Percentiles rank a stretch among this genome's conserved stretches.
phyloP scores from a whole-genome alignment of 352 stramenopile species.

The Phytophthora pinifolia region DNA sequence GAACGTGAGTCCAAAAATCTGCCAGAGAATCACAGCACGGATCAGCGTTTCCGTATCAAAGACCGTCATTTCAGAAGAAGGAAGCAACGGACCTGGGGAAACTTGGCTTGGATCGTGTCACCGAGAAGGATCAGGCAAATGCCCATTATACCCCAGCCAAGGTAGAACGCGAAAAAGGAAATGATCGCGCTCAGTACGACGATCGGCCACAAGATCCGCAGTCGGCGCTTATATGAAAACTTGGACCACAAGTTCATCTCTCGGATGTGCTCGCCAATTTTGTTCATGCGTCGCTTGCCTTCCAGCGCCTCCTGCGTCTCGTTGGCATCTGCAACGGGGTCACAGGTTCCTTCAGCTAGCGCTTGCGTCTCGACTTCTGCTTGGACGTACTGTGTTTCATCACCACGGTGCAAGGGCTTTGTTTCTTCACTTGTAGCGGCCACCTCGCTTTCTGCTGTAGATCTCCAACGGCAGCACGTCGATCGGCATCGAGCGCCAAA shows the following conservation, averaged over 20 bases:
- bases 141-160: slow-evolving; percentile 84
- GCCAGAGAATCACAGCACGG: neutral
- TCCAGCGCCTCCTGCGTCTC: slow-evolving; percentile 62
- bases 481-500: slow-evolving; percentile 21
- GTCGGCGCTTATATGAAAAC: slow-evolving; percentile 67
- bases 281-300: slow-evolving; percentile 52
- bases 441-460: slow-evolving; percentile 2
- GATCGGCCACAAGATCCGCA: slow-evolving; percentile 67
- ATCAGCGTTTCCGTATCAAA: slow-evolving; percentile 5
- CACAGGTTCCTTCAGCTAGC: slow-evolving; percentile 14
- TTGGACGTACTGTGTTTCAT: slow-evolving; percentile 15
- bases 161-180: slow-evolving; percentile 78
- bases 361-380: neutral
- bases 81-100: slow-evolving; percentile 49
- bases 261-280: slow-evolving; percentile 45
- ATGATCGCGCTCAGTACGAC: slow-evolving; percentile 81
- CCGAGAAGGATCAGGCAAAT: slow-evolving; percentile 77
- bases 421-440: slow-evolving; percentile 25
- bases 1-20: slow-evolving; percentile 87
- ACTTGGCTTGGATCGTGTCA: slow-evolving; percentile 81
- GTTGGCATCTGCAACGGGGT: slow-evolving; percentile 45
- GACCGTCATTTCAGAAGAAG: neutral
- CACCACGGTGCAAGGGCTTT: slow-evolving; percentile 22
- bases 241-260: slow-evolving; percentile 78
- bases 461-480: slow-evolving; percentile 12